Percentiles rank a stretch among this genome's conserved stretches.
Conservation (phyloP, 2,329 filamentous ascomycete species). For the Hypoxylon sp. region DNA sequence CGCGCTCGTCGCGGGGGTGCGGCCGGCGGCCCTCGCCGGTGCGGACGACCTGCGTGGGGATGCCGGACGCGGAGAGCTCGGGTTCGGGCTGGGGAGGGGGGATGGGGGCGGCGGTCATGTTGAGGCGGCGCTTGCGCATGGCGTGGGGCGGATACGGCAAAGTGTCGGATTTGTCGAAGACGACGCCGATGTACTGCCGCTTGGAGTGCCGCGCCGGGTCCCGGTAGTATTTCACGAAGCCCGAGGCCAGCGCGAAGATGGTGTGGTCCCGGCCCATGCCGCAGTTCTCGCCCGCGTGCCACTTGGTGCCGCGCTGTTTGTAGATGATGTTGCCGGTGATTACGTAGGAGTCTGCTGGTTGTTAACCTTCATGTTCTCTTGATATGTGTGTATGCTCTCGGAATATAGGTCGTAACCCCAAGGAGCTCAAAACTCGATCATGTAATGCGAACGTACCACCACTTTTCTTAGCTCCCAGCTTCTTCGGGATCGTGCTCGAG, state of each 20-base stretch:
- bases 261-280: constrained; percentile 97
- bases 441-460: constrained; percentile 72
- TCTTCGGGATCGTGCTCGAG: constrained; percentile 76
- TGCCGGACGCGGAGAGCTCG: constrained; percentile 62
- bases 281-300: constrained; percentile 96
- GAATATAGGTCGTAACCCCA: neutral
- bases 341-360: constrained; percentile 81
- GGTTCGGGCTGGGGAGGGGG: constrained; percentile 51
- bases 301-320: constrained; percentile 92
- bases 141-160: constrained; percentile 82
- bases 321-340: constrained; percentile 98
- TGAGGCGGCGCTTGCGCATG: constrained; percentile 78
- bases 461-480: constrained; percentile 92
- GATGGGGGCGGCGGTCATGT: constrained; percentile 71
- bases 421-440: neutral
- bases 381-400: neutral
- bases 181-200: constrained; percentile 93
- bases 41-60: constrained; percentile 61
- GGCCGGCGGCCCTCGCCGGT: constrained; percentile 46
- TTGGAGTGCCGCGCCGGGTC: constrained; percentile 86
- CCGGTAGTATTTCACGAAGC: constrained; percentile 97
- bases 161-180: constrained; percentile 82
- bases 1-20: constrained; percentile 56
- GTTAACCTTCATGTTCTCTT: neutral
- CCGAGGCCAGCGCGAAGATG: constrained; percentile 84